phyloP scores from a whole-genome alignment of 2,329 filamentous ascomycete species.

The Neofusicoccum kwambonambiense region DNA sequence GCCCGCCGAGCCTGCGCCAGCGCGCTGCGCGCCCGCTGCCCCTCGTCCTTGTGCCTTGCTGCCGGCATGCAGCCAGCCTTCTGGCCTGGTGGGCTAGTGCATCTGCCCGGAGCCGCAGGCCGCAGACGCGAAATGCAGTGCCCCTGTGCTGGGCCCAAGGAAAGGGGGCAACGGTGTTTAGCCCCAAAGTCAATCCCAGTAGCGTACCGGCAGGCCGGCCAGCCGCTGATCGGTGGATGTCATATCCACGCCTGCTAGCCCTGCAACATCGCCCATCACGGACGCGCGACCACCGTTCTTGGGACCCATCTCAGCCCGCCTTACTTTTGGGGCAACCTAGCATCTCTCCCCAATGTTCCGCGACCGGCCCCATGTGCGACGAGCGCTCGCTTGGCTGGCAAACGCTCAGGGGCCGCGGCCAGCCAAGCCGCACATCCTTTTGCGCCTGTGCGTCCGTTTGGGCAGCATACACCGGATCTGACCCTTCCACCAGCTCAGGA shows the following conservation, averaged over 20 bases:
- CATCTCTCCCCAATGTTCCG: slow-evolving; percentile 16
- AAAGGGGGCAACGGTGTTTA: slow-evolving; percentile 19
- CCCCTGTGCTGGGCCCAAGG: slow-evolving; percentile 15
- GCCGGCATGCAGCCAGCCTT: slow-evolving; percentile 13
- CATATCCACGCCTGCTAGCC: slow-evolving; percentile 12
- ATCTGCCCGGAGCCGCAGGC: slow-evolving; percentile 17
- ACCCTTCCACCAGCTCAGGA: slow-evolving; percentile 16
- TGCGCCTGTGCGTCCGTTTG: slow-evolving; percentile 12
- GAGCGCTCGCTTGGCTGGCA: slow-evolving; percentile 14
- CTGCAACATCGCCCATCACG: slow-evolving; percentile 15
- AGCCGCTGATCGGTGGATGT: slow-evolving; percentile 18
- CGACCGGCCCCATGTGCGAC: slow-evolving; percentile 13
- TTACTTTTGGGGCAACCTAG: slow-evolving; percentile 17
- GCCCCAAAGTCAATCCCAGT: slow-evolving; percentile 16
- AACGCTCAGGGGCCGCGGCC: slow-evolving; percentile 17
- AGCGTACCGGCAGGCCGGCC: slow-evolving; percentile 17
- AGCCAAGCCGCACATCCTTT: slow-evolving; percentile 19
- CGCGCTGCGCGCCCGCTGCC: slow-evolving; percentile 8
- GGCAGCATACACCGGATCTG: slow-evolving; percentile 20
- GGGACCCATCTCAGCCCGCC: slow-evolving; percentile 16
- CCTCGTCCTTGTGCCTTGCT: slow-evolving; percentile 15
- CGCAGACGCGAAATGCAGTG: slow-evolving; percentile 13
- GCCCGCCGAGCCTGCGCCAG: slow-evolving; percentile 8
- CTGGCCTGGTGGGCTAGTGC: slow-evolving; percentile 9
- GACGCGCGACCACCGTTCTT: slow-evolving; percentile 14